Evolutionary conservation across 2,329 filamentous ascomycete genomes (phyloP), one percentile per base, ranked within the genome.

Genomic region (Alternaria arbusti): DNA sequence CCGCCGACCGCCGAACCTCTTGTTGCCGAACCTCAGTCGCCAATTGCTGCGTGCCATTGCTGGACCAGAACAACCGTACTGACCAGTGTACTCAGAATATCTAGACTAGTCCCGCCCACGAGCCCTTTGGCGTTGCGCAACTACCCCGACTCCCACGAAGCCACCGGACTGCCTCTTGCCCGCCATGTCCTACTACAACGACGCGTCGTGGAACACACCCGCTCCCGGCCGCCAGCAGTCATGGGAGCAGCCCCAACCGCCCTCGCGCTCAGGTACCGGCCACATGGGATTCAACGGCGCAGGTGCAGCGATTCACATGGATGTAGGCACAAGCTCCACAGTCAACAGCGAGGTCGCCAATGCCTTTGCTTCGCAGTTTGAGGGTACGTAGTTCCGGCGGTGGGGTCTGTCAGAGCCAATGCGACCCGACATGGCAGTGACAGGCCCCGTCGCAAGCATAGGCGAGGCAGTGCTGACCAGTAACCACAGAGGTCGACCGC

Each of bases 291-390:
- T 66, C 43, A 63, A 61, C 55, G 54, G 61, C 49, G 63, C 54
- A 52, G 56, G 63, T 57, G 61, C 65, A 60, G 50, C 61, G 63
- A 74, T 70, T 77, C 77, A 82, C 74, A 74, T 57, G 58, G 69
- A 74, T 68, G 67, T 80, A 93, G 91, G 91, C 82, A 88, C 91
- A 66, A 93, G 87, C 81, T 94, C 91, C 61, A 90, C 91, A 30
- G 80, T 84, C 70, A 85, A 85, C 69, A 78, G 81, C 54, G 92
- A 95, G 70, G 93, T 96, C 65, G 86, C 88, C 62, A 84, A 86
- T 76, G 93, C 94, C 63, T 97, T 97, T 80, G 89, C 89, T 71
- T 90, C 91, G 79, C 94, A 97, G 82, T 91, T 97, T 81, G 94
- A 97, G 84, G 92, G 92, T 96, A 90, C 80, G 91, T 88, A 57